phyloP scores from a whole-genome alignment of 495 filamentous ascomycete genomes.

The Penicillium ochrochloron region DNA sequence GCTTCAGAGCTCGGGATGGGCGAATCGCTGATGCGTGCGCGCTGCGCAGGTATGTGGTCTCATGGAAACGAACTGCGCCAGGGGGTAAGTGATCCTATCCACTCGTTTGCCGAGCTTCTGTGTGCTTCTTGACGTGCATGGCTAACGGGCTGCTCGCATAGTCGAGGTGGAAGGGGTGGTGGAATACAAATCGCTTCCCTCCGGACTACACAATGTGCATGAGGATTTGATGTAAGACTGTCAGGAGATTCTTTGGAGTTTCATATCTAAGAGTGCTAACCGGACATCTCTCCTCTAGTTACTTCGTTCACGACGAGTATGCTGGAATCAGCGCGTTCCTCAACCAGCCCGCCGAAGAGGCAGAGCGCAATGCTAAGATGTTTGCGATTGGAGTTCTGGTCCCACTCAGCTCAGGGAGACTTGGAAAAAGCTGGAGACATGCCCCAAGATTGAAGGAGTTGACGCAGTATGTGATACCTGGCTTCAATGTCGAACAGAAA shows the following conservation, averaged over 20 bases:
- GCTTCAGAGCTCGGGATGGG: constrained; percentile 16
- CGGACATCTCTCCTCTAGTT: constrained; percentile 47
- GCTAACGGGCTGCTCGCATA: constrained; percentile 39
- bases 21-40: constrained; percentile 22
- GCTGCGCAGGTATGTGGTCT: constrained; percentile 70
- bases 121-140: constrained; percentile 6
- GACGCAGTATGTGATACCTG: constrained; percentile 58
- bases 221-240: constrained; percentile 77
- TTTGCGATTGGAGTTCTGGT: constrained; percentile 89
- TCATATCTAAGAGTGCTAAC: background rate
- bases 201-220: constrained; percentile 85
- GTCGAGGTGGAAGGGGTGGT: constrained; percentile 87
- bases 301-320: constrained; percentile 85
- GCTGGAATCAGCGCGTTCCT: constrained; percentile 93
- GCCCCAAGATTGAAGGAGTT: constrained; percentile 76
- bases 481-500: background rate
- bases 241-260: background rate
- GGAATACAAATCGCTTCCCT: constrained; percentile 93
- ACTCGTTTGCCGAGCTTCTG: background rate
- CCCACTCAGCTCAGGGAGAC: constrained; percentile 80
- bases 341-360: constrained; percentile 77
- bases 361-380: constrained; percentile 86
- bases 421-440: constrained; percentile 90
- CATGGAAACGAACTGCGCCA: constrained; percentile 76
- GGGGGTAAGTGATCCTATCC: constrained; percentile 52